Evolutionary conservation across 148 eudicot species (phyloP).

Genomic region (Diospyros lotus): DNA sequence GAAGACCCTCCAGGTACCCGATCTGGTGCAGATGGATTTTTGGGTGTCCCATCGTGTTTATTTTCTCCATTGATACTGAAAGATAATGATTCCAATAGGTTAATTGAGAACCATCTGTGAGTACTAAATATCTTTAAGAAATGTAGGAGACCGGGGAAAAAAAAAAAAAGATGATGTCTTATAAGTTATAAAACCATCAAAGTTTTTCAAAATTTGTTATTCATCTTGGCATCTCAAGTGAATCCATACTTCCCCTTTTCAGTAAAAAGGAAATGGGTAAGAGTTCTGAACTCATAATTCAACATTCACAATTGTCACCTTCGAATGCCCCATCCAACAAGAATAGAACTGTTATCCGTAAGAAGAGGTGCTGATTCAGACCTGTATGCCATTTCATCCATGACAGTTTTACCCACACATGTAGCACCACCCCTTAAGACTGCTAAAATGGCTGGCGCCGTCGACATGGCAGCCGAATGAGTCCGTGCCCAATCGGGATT

Average conservation of each 20-base stretch:
- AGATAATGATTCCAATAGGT: neutral
- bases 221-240: neutral
- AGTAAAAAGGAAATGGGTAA: neutral
- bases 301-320: neutral
- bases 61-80: slow-evolving; percentile 88
- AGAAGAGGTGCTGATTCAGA: slow-evolving; percentile 11
- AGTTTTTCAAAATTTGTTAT: neutral
- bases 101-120: neutral
- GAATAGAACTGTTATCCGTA: neutral
- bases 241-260: neutral
- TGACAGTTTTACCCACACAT: slow-evolving; percentile 76
- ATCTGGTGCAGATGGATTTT: slow-evolving; percentile 72
- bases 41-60: slow-evolving; percentile 81
- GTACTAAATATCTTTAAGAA: too few species aligned
- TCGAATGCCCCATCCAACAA: slow-evolving; percentile 3
- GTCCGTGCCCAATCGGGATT: slow-evolving; percentile 81
- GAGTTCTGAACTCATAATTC: neutral
- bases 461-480: slow-evolving; percentile 57
- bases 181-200: neutral
- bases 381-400: slow-evolving; percentile 99
- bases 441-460: slow-evolving; percentile 63
- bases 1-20: slow-evolving; percentile 95
- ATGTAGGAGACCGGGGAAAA: neutral
- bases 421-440: slow-evolving; percentile 70
- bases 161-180: neutral